A percentile compares a stretch with the other conserved stretches of the same genome.
Evolutionary conservation across 2,329 filamentous ascomycete species (phyloP).

Genomic region (Cladobotryum mycophilum): DNA sequence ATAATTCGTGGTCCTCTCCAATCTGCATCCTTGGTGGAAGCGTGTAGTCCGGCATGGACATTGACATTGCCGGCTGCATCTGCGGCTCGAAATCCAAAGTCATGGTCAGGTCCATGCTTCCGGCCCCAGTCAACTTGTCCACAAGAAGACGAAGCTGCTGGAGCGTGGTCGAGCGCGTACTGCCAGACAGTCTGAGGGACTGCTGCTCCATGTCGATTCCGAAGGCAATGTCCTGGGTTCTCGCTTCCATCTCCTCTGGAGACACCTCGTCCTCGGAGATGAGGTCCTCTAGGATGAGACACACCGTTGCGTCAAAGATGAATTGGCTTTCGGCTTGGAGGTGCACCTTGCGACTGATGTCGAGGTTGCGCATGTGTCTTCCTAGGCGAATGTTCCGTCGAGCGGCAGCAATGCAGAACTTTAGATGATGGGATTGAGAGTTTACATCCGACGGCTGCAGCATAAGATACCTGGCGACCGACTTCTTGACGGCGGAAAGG

Average conservation of each 20-base stretch:
- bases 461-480: constrained; percentile 36
- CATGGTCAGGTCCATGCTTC: constrained; percentile 7
- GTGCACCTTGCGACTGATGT: constrained; percentile 30
- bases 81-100: constrained; percentile 16
- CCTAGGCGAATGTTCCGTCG: constrained; percentile 40
- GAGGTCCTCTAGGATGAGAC: constrained; percentile 41
- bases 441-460: constrained; percentile 19
- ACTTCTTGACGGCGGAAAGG: constrained; percentile 41
- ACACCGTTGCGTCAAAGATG: constrained; percentile 44
- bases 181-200: constrained; percentile 26
- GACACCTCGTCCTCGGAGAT: constrained; percentile 24
- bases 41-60: constrained; percentile 19
- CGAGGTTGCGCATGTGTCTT: constrained; percentile 31
- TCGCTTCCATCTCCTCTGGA: constrained; percentile 17
- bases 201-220: constrained; percentile 36
- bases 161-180: constrained; percentile 30
- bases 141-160: constrained; percentile 33
- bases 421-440: constrained; percentile 24
- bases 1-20: constrained; percentile 26
- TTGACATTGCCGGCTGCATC: constrained; percentile 15
- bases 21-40: constrained; percentile 22
- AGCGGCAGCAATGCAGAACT: constrained; percentile 37
- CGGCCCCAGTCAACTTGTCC: constrained; percentile 23
- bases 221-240: constrained; percentile 30
- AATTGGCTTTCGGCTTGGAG: constrained; percentile 41